phyloP scores from a whole-genome alignment of 2,329 filamentous ascomycete species.

The Ophiobolus disseminans region DNA sequence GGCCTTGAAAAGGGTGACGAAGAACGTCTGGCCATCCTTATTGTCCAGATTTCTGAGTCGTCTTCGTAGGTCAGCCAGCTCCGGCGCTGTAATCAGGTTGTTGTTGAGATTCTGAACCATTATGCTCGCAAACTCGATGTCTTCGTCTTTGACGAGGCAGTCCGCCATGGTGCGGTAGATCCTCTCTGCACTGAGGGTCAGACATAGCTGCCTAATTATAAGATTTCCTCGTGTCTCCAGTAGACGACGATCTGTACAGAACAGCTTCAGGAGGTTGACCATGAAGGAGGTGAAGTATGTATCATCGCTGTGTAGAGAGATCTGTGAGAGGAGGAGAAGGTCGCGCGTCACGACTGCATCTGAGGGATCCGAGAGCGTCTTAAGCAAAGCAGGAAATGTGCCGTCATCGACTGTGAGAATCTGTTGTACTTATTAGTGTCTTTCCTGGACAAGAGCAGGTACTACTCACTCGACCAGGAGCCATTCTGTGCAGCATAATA shows the following conservation, averaged over 20 bases:
- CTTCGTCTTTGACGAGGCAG: constrained; percentile 96
- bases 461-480: constrained; percentile 76
- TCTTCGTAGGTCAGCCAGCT: constrained; percentile 89
- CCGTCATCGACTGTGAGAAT: constrained; percentile 92
- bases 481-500: constrained; percentile 96
- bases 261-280: constrained; percentile 93
- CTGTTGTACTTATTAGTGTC: constrained; percentile 26
- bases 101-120: constrained; percentile 99
- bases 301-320: constrained; percentile 94
- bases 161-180: constrained; percentile 97
- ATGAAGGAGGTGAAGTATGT: constrained; percentile 98
- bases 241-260: constrained; percentile 89
- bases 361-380: constrained; percentile 93
- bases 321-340: constrained; percentile 90
- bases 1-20: constrained; percentile 90
- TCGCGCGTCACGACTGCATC: constrained; percentile 97
- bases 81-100: constrained; percentile 96
- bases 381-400: constrained; percentile 93
- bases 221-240: constrained; percentile 93
- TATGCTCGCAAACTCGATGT: constrained; percentile 97
- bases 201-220: constrained; percentile 93
- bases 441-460: neutral
- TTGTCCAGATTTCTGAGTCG: constrained; percentile 88
- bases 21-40: constrained; percentile 94
- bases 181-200: constrained; percentile 89